A percentile compares a stretch with the other conserved stretches of the same genome.
Conservation (phyloP, 2,329 filamentous ascomycete species). For the Aspergillus pseudotamarii region DNA sequence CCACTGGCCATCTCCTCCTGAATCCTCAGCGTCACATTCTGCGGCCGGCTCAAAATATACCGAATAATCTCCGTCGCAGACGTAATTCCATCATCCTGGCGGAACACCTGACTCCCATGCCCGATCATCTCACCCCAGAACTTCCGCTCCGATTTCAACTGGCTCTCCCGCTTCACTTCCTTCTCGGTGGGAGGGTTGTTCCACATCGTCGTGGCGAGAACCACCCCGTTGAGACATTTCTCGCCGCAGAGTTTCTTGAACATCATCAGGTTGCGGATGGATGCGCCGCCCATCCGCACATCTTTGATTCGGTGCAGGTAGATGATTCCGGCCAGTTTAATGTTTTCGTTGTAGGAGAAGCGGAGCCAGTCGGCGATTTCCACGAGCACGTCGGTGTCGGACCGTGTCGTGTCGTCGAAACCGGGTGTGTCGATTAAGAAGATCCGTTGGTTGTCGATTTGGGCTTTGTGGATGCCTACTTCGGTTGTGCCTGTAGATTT, state of each 20-base stretch:
- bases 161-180: background rate
- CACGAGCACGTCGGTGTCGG: constrained; percentile 41
- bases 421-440: constrained; percentile 47
- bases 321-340: constrained; percentile 36
- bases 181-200: background rate
- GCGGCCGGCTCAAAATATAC: background rate
- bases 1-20: background rate
- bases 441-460: constrained; percentile 18
- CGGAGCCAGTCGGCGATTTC: constrained; percentile 37
- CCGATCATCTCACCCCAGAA: constrained; percentile 14
- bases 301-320: constrained; percentile 46
- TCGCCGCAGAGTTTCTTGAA: constrained; percentile 46
- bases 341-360: constrained; percentile 23
- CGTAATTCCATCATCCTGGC: background rate
- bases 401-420: constrained; percentile 43
- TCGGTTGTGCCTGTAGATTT: constrained; percentile 14
- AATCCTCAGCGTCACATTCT: background rate
- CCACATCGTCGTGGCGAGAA: constrained; percentile 46
- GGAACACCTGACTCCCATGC: background rate
- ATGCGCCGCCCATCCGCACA: constrained; percentile 34
- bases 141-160: background rate
- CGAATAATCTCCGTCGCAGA: background rate
- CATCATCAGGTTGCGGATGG: constrained; percentile 38
- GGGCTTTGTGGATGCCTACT: constrained; percentile 21
- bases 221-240: constrained; percentile 34